Conservation (phyloP, 2,329 filamentous ascomycete genomes). For the Colletotrichum eremochloae region DNA sequence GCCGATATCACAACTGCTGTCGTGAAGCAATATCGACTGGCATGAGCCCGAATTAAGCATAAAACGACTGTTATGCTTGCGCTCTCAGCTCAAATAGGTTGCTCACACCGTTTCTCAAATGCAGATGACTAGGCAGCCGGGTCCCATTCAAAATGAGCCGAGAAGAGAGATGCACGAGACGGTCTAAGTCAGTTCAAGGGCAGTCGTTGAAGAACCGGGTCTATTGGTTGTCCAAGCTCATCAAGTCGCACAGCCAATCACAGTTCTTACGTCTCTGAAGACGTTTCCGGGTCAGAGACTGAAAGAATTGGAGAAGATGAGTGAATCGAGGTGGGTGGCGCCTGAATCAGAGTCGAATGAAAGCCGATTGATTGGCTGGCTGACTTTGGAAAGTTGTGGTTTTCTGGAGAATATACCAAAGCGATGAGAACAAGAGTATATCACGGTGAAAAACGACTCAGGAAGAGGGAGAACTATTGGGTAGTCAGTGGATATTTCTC, state of each 20-base stretch:
- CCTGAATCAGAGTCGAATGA: background rate
- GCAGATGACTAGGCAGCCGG: background rate
- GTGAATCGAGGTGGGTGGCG: slow-evolving; percentile 2
- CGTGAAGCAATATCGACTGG: background rate
- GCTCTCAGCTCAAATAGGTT: background rate
- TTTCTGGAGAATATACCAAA: background rate
- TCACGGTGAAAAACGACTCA: background rate
- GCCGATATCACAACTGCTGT: background rate
- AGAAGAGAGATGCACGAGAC: background rate
- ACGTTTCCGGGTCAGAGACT: slow-evolving; percentile 6
- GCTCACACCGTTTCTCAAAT: background rate
- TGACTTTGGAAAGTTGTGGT: background rate
- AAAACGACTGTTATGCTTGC: background rate
- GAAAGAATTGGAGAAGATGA: background rate
- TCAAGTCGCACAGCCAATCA: slow-evolving; percentile 13
- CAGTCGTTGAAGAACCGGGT: background rate
- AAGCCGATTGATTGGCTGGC: background rate
- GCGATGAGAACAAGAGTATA: background rate
- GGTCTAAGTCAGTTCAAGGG: background rate
- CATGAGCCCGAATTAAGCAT: background rate
- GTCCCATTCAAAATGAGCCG: background rate
- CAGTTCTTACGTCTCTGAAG: background rate
- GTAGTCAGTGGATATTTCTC: slow-evolving; percentile 15
- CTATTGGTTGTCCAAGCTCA: slow-evolving; percentile 9
- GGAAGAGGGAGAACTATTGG: background rate